Base-by-base conservation (phyloP, 768 basidiomycete genomes). In the Termitomyces sp. region DNA sequence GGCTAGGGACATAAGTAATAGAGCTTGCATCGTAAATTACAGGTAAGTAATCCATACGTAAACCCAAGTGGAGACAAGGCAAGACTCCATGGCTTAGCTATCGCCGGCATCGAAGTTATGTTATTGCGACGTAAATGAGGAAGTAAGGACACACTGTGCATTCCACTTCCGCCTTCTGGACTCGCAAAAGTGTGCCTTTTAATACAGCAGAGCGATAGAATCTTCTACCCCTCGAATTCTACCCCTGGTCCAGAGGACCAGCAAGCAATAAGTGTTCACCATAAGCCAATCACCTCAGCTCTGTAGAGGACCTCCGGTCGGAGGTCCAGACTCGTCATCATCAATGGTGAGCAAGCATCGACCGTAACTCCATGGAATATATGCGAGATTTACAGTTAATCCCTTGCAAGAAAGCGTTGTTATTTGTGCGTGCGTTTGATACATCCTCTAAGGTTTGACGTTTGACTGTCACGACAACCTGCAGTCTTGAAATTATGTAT, bases 401-500 rank as follows among this genome's bases (percentile, higher is more conserved):
- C n/a, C n/a, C 40, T 59, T 46, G 27, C 20, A 13, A 42, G 1
- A 5, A 32, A 43, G 6, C 2, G 13, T 27, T 26, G 10, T 26
- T 16, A 3, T 27, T 52, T 30, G 33, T 45, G 67, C 74, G 48
- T 55, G 85, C 84, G 71, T 77, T 56, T 82, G 76, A 63, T 85
- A 79, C 3, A 79, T 75, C 61, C 72, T 79, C 56, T n/a, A 86
- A 67, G 18, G 75, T 68, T 1, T 79, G 74, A 22, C 82, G 77
- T 63, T 76, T 79, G 33, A 85, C 67, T 1, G 76, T 84, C 26
- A 81, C 79, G 14, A 76, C 8, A 84, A 63, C 62, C 74, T 78
- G 66, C 86, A 86, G 56, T 85, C 83, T n/a, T n/a, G n/a, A n/a
- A n/a, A n/a, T n/a, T 53, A 86, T 74, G 60, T 83, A 84, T 81